Conservation (phyloP, 1,139 yeast species). For the Eremothecium gossypii region DNA sequence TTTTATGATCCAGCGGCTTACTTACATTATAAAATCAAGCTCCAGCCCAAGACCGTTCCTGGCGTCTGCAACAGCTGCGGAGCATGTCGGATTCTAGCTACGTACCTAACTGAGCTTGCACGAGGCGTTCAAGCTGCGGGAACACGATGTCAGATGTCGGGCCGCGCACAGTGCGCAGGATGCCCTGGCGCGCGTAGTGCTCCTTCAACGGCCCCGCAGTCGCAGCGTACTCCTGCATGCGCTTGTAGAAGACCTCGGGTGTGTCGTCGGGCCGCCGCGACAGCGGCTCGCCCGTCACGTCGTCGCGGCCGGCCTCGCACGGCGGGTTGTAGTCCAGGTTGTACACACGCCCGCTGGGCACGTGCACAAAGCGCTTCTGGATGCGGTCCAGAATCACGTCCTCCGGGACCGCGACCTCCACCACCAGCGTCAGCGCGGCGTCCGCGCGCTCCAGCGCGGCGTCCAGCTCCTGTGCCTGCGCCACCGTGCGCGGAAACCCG, state of each 20-base stretch:
- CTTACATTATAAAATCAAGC: no score
- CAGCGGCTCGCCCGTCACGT: conserved; percentile 79
- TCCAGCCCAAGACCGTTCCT: no score
- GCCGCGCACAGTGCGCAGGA: conserved; percentile 55
- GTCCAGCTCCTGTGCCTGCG: conserved; percentile 60
- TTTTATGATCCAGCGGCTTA: no score
- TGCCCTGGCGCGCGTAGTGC: conserved; percentile 45
- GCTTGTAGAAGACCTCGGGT: conserved; percentile 52
- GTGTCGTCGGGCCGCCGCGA: conserved; percentile 76
- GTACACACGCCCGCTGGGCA: conserved; percentile 77
- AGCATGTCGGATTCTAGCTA: neutral
- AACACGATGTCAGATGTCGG: conserved; percentile 75
- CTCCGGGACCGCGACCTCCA: conserved; percentile 78
- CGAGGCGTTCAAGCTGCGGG: conserved; percentile 50
- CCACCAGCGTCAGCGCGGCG: conserved; percentile 57
- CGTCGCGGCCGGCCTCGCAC: conserved; percentile 68
- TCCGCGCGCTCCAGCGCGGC: conserved; percentile 34
- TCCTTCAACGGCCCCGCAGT: conserved; percentile 57
- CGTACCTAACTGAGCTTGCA: conserved; percentile 28
- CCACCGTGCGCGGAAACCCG: conserved; percentile 79
- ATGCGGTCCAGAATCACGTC: conserved; percentile 69
- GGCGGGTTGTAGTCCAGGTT: conserved; percentile 87
- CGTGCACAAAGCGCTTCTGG: conserved; percentile 78
- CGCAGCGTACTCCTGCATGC: conserved; percentile 54
- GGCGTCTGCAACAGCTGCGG: neutral